Conservation (phyloP, 1,139 yeast species). For the Meyerozyma athensensis region DNA sequence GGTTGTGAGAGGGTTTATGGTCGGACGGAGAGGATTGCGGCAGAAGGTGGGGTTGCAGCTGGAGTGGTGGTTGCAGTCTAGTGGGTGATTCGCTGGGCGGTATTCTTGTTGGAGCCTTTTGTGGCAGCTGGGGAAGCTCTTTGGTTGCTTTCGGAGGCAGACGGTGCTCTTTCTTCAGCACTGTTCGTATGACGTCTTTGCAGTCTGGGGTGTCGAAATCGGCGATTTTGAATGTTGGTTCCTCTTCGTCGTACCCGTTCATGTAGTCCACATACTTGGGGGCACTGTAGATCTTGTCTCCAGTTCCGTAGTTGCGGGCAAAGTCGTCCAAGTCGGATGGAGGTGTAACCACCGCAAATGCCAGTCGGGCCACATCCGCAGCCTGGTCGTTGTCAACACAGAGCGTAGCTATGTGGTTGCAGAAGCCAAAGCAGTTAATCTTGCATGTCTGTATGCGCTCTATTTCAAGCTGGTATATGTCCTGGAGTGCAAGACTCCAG, state of each 20-base stretch:
- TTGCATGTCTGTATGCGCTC: conserved; percentile 75
- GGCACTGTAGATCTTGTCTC: conserved; percentile 55
- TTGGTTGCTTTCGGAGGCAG: conserved; percentile 5
- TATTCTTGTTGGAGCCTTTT: conserved; percentile 19
- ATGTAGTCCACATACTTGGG: conserved; percentile 42
- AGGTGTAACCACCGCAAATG: conserved; percentile 67
- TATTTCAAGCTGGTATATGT: conserved; percentile 71
- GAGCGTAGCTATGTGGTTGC: conserved; percentile 69
- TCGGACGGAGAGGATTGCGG: not conserved
- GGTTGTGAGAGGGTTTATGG: not conserved
- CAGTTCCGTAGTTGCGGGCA: conserved; percentile 58
- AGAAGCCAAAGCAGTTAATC: conserved; percentile 75
- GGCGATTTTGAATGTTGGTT: conserved; percentile 23
- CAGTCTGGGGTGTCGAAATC: conserved; percentile 33
- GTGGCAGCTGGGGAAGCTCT: conserved; percentile 8
- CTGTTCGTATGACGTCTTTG: conserved; percentile 4
- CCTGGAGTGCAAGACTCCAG: conserved; percentile 69
- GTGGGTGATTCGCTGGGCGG: conserved; percentile 12
- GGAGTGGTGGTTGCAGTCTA: not conserved
- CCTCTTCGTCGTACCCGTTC: conserved; percentile 30
- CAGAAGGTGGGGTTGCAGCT: not conserved
- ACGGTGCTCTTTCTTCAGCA: not conserved
- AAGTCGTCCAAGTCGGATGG: conserved; percentile 55
- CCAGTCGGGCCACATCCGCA: conserved; percentile 64
- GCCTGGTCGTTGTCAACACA: conserved; percentile 78